Percentiles rank a stretch among this genome's conserved stretches.
Conservation (phyloP, 768 basidiomycete genomes). For the Auricularia heimuer region DNA sequence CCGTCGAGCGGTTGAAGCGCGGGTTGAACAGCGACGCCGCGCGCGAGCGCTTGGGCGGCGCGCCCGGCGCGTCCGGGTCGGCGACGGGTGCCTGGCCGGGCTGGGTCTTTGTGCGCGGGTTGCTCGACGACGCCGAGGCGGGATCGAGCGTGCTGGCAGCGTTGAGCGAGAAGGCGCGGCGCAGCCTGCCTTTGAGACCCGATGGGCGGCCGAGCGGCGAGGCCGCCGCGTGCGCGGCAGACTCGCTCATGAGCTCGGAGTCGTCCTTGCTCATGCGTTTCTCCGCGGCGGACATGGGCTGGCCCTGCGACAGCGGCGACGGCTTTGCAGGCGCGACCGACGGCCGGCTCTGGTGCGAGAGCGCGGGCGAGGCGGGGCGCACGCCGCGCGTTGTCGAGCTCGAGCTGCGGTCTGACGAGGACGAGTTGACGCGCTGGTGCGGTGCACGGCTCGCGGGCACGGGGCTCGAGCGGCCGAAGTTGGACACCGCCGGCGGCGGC, state of each 20-base stretch:
- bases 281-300: slow-evolving; percentile 48
- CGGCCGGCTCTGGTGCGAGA: slow-evolving; percentile 20
- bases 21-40: slow-evolving; percentile 78
- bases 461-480: slow-evolving; percentile 16
- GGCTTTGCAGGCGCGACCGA: slow-evolving; percentile 33
- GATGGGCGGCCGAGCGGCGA: slow-evolving; percentile 38
- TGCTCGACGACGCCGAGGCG: slow-evolving; percentile 9
- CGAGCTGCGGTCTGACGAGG: slow-evolving; percentile 19
- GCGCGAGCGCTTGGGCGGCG: slow-evolving; percentile 28
- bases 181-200: slow-evolving; percentile 69
- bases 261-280: slow-evolving; percentile 44
- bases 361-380: slow-evolving; percentile 11
- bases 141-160: slow-evolving; percentile 41
- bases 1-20: slow-evolving; percentile 77
- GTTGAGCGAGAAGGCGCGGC: slow-evolving; percentile 46
- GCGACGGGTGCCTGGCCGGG: slow-evolving; percentile 9
- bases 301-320: slow-evolving; percentile 63
- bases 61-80: slow-evolving; percentile 11
- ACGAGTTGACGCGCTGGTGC: slow-evolving; percentile 24
- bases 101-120: not conserved
- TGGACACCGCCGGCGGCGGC: slow-evolving; percentile 18
- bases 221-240: slow-evolving; percentile 7
- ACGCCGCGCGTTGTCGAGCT: slow-evolving; percentile 3
- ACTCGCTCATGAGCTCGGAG: slow-evolving; percentile 7
- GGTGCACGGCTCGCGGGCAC: slow-evolving; percentile 24